Evolutionary conservation across 78 protist species (phyloP), one percentile per base, ranked within the genome.

Genomic region (Speleostelium caveatum): DNA sequence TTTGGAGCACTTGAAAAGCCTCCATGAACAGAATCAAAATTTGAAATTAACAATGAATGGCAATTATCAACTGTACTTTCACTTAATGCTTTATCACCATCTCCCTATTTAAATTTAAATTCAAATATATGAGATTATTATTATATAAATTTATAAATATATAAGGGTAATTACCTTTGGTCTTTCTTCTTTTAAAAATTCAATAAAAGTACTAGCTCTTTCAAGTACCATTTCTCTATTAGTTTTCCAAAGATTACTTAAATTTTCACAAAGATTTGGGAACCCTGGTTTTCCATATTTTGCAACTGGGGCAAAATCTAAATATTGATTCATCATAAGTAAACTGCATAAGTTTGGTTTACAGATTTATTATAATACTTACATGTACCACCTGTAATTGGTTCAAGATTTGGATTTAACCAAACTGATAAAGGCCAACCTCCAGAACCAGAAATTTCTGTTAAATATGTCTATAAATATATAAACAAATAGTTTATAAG

Each of bases 401-500:
- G 97, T 45, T 67, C 36, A 17, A 96, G 56, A 5, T 69, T 39
- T 0, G 97, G 97, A 12, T 96, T 95, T 60, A 96, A 28, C 94
- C 83, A 96, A 33, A 96, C 95, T 4, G 91, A 55, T 89, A 96
- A 36, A 32, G 97, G 97, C 97, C 97, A 96, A 30, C 97, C 97
- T 17, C 97, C 97, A 10, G 49, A 33, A 8, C 97, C 97, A 30
- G 87, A 59, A 12, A 68, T 67, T 73, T 95, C 94, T 41, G 73
- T 56, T 28, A 95, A 21, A 85, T 71, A 96, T 7, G 95, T 75
- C 79, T 36, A 73, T 3, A 22, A 17, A 5, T 17, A 49, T 36
- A 42, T 17, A 56, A 4, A 49, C 3, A 36, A n/a, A n/a, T n/a
- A n/a, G n/a, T n/a, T n/a, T n/a, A n/a, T n/a, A n/a, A n/a, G n/a